Base-by-base conservation (phyloP, 371 early-diverging fungal genomes). In the Mucor lusitanicus region DNA sequence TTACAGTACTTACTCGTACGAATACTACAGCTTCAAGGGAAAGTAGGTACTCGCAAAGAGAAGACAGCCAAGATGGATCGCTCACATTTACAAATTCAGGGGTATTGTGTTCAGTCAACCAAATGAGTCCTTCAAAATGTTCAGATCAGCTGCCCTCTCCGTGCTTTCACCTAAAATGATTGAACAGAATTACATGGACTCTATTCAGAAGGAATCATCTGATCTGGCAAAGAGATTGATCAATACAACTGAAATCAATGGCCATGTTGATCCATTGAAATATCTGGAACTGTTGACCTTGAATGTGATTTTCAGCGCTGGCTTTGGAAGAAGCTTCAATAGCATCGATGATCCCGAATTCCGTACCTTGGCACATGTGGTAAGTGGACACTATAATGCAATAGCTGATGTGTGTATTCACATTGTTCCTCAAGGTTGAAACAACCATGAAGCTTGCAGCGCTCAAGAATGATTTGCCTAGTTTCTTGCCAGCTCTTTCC, bases 91-190 rank as follows among this genome's bases (percentile, higher is more conserved):
- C n/a, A n/a, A n/a, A 2, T 37, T 1, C 50, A 63, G 63, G 30
- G 63, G 63, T 8, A 21, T 63, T 8, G 39, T n/a, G 1, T 63
- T 63, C n/a, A 17, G 55, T 9, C 54, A 63, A 40, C 11, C 15
- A 8, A 8, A 1, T 55, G 35, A 27, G n/a, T n/a, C n/a, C n/a
- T n/a, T n/a, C n/a, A 57, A 65, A 7, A 30, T 27, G 30, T 2
- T 2, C 11, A 55, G 64, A 64, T 23, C 30, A 13, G 57, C 64
- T 37, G 60, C 39, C 27, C 37, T 66, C 23, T 60, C 59, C 11
- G 62, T 63, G 8, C 27, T 68, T 11, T 58, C 69, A 17, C 68
- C 68, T 37, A 68, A 68, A 30, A n/a, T 62, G 17, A 58, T 68
- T 5, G 40, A 68, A 8, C 35, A 63, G n/a, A 48, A 37, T 19